A percentile compares a stretch with the other conserved stretches of the same genome.
phyloP scores from a whole-genome alignment of 2,329 filamentous ascomycete genomes.

The Zymoseptoria pseudotritici region DNA sequence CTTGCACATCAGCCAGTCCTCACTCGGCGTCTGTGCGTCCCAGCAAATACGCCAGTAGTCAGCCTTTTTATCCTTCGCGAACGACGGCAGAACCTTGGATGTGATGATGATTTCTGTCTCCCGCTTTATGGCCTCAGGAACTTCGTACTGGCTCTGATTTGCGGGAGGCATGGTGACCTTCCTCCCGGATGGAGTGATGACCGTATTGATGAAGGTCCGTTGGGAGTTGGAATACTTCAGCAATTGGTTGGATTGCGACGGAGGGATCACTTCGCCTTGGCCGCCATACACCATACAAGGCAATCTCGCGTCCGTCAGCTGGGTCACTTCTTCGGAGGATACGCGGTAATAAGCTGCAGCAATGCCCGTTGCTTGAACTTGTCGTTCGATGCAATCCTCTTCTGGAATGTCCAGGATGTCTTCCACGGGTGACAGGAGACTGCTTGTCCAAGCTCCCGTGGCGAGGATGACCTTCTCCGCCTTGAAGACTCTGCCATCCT shows the following conservation, averaged over 20 bases:
- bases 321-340: conserved; percentile 41
- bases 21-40: conserved; percentile 55
- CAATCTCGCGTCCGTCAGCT: conserved; percentile 35
- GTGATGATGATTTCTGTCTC: conserved; percentile 13
- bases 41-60: conserved; percentile 45
- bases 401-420: conserved; percentile 38
- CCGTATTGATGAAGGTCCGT: conserved; percentile 49
- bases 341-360: conserved; percentile 52
- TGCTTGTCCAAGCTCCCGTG: conserved; percentile 51
- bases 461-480: conserved; percentile 50
- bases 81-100: conserved; percentile 26
- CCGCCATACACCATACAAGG: conserved; percentile 49
- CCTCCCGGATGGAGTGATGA: conserved; percentile 41
- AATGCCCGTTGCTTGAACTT: conserved; percentile 52
- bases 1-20: conserved; percentile 53
- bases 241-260: conserved; percentile 39
- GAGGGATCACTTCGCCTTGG: conserved; percentile 42
- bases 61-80: conserved; percentile 28
- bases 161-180: conserved; percentile 45
- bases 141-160: conserved; percentile 10
- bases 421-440: conserved; percentile 45
- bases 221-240: conserved; percentile 57
- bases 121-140: conserved; percentile 12
- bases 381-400: conserved; percentile 43
- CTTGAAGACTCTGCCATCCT: conserved; percentile 39